Conservation (phyloP, 441 rosid species). For the Corymbia citriodora region DNA sequence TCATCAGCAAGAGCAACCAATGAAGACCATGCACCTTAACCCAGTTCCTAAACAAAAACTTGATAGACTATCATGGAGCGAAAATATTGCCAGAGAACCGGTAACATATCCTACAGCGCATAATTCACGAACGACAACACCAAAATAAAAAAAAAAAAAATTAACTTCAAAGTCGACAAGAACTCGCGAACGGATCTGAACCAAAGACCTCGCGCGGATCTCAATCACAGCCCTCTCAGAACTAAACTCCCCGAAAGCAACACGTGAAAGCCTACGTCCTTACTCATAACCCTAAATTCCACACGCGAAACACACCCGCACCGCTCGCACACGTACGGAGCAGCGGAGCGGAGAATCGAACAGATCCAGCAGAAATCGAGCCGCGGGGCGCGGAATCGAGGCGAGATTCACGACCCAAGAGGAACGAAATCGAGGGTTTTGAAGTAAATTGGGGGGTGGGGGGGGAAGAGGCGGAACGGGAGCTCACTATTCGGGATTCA, state of each 20-base stretch:
- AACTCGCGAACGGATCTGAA: not conserved
- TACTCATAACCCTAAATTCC: not conserved
- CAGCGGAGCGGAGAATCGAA: not conserved
- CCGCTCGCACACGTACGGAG: not conserved
- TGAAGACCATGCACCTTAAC: not conserved
- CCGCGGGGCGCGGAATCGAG: not conserved
- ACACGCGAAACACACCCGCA: not conserved
- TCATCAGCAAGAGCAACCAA: not conserved
- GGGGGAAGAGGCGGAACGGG: not conserved
- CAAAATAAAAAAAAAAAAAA: not conserved
- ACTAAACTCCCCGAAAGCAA: not conserved
- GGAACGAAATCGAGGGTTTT: not conserved
- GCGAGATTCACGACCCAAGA: not conserved
- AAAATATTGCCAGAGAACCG: not conserved
- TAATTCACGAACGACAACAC: not conserved
- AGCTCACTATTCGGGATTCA: constrained; percentile 96
- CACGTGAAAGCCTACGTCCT: not conserved
- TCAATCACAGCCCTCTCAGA: not conserved
- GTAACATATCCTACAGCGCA: not conserved
- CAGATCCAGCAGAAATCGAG: not conserved
- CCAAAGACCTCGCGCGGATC: not conserved
- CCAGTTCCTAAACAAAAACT: not conserved
- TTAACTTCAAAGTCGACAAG: not conserved
- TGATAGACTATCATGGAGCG: not conserved
- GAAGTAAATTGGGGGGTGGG: not conserved